phyloP scores from a whole-genome alignment of 306 rosid genomes.

The Quercus agrifolia region DNA sequence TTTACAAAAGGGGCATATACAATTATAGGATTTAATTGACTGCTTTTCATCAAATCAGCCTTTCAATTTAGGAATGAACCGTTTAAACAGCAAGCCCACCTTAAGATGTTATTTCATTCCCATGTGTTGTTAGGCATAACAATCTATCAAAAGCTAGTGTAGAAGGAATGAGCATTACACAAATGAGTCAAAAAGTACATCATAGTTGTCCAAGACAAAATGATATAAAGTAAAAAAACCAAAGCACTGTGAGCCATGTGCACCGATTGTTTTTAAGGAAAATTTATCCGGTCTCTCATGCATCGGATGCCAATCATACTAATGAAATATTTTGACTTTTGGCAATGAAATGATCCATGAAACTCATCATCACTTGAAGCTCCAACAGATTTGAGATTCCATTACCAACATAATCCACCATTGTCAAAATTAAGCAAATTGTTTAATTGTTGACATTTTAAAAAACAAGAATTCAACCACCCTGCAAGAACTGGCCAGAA shows the following conservation, averaged over 20 bases:
- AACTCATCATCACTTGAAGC: background rate
- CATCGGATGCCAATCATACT: conserved; percentile 30
- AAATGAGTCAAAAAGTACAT: background rate
- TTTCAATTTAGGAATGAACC: too few relatives aligned
- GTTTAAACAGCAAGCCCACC: too few relatives aligned
- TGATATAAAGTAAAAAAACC: background rate
- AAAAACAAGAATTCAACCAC: background rate
- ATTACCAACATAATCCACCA: background rate
- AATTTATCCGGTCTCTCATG: background rate
- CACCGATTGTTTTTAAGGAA: background rate
- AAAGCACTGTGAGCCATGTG: background rate
- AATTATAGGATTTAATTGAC: too few relatives aligned
- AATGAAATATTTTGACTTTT: background rate
- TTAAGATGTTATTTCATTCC: background rate
- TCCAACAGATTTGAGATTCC: background rate
- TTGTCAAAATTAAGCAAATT: background rate
- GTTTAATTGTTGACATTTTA: background rate
- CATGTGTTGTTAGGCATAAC: background rate
- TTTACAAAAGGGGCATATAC: too few relatives aligned
- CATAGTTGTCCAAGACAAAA: background rate
- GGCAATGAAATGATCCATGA: background rate
- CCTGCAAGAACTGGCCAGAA: background rate
- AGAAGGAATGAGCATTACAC: background rate
- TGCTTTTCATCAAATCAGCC: too few relatives aligned
- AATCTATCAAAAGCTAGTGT: background rate